These are phyloP conservation scores for Jasminum sambac DNA, from an alignment of 257 asterid species.

Conservation along the genomic window DNA sequence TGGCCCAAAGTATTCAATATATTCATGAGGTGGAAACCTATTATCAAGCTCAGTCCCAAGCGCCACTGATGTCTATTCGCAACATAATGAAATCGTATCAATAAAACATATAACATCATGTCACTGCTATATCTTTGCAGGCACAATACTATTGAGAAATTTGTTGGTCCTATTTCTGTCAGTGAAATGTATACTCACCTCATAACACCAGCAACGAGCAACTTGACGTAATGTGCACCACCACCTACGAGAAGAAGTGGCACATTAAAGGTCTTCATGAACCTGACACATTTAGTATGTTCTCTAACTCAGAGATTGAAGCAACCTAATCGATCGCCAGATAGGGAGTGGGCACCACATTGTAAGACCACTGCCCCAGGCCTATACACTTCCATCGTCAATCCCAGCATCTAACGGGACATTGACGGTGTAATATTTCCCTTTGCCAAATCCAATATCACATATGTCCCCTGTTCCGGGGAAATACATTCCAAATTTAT, in stretches of 20 bases:
- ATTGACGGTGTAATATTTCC: conserved; percentile 44
- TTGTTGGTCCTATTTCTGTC: too few species aligned
- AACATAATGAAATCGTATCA: not conserved
- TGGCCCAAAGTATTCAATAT: conserved; percentile 57
- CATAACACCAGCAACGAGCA: conserved; percentile 50
- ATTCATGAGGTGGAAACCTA: conserved; percentile 54
- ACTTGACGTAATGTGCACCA: conserved; percentile 48
- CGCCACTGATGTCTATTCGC: conserved; percentile 55
- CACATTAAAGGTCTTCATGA: conserved; percentile 46
- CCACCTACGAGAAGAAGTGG: conserved; percentile 44
- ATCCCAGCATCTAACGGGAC: conserved; percentile 50
- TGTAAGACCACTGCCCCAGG: conserved; percentile 49
- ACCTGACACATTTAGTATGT: conserved; percentile 44
- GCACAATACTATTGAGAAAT: too few species aligned
- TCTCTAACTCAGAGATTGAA: conserved; percentile 45
- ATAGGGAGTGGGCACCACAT: conserved; percentile 48
- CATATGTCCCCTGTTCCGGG: conserved; percentile 45
- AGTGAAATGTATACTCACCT: too few species aligned
- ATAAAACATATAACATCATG: too few species aligned
- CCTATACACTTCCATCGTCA: conserved; percentile 44
- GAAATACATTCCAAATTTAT: conserved; percentile 48
- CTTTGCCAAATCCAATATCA: conserved; percentile 38
- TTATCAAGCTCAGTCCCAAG: conserved; percentile 55
- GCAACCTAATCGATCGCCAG: conserved; percentile 47
- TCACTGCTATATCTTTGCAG: too few species aligned